A percentile compares a stretch with the other conserved stretches of the same genome.
Evolutionary conservation across 495 filamentous ascomycete genomes (phyloP).

Genomic region (Podospora bellae-mahoneyi): DNA sequence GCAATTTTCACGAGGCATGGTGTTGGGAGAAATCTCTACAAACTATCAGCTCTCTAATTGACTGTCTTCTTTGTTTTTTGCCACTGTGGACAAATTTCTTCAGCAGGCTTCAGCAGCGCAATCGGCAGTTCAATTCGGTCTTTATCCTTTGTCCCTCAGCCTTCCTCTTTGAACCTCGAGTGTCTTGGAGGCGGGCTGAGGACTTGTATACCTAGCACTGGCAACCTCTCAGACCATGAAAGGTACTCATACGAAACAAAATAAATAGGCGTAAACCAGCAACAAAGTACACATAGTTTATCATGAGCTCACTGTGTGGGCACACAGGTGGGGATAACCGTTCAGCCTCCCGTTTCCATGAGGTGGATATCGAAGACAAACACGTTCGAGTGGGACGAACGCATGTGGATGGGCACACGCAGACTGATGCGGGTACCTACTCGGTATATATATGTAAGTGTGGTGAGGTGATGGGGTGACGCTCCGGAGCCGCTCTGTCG

Average conservation of each 20-base stretch:
- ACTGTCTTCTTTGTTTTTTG: slow-evolving; percentile 5
- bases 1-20: background rate
- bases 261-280: no score
- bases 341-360: background rate
- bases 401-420: background rate
- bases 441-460: background rate
- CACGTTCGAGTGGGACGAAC: background rate
- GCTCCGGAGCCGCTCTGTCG: background rate
- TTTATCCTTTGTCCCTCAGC: background rate
- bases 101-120: background rate
- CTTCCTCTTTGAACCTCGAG: background rate
- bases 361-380: background rate
- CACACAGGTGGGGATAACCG: background rate
- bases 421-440: background rate
- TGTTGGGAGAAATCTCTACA: background rate
- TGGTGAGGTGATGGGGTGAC: background rate
- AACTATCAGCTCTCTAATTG: background rate
- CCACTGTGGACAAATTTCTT: slow-evolving; percentile 9
- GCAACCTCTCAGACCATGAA: no score
- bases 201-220: no score
- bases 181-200: no score
- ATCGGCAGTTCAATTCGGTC: no score
- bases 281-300: no score
- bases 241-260: no score
- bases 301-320: no score